Percentiles rank a stretch among this genome's conserved stretches.
These are phyloP conservation scores for Strobilomyces echinocephalus DNA, from an alignment of 768 basidiomycete species.

Conservation along the genomic window DNA sequence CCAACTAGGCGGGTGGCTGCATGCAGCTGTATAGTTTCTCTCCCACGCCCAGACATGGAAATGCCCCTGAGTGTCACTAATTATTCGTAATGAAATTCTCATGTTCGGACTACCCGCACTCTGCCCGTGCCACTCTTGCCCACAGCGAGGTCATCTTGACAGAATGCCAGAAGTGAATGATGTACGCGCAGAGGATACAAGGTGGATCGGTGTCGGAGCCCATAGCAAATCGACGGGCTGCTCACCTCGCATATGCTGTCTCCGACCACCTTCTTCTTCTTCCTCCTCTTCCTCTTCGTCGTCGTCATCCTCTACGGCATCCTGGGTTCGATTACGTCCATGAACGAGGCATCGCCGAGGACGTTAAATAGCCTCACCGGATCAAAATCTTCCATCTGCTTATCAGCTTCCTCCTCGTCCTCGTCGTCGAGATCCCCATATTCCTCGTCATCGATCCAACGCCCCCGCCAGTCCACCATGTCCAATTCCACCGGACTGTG, in stretches of 20 bases:
- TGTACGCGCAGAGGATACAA: conserved; percentile 42
- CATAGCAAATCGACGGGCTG: conserved; percentile 35
- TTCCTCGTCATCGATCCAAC: conserved; percentile 78
- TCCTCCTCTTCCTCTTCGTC: conserved; percentile 49
- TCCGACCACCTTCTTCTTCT: conserved; percentile 24
- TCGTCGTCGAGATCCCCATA: conserved; percentile 63
- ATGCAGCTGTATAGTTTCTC: conserved; percentile 56
- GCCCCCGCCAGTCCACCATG: conserved; percentile 83
- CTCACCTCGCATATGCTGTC: conserved; percentile 33
- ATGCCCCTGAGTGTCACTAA: conserved; percentile 10
- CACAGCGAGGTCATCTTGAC: conserved; percentile 34
- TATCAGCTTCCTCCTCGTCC: conserved; percentile 51
- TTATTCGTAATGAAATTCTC: conserved; percentile 14
- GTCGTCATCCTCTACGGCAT: conserved; percentile 53
- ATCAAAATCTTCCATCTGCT: conserved; percentile 85
- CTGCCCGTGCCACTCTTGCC: conserved; percentile 33
- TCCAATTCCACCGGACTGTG: conserved; percentile 77
- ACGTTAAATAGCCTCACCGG: conserved; percentile 43
- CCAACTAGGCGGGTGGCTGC: conserved; percentile 31
- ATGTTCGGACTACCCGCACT: conserved; percentile 51
- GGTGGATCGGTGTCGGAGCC: conserved; percentile 38
- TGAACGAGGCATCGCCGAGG: conserved; percentile 1
- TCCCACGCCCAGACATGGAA: conserved; percentile 18
- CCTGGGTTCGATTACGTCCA: conserved; percentile 32
- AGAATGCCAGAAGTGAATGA: conserved; percentile 49